Evolutionary conservation across 2,329 filamentous ascomycete species (phyloP).

Genomic region (Exserohilum rostratum): DNA sequence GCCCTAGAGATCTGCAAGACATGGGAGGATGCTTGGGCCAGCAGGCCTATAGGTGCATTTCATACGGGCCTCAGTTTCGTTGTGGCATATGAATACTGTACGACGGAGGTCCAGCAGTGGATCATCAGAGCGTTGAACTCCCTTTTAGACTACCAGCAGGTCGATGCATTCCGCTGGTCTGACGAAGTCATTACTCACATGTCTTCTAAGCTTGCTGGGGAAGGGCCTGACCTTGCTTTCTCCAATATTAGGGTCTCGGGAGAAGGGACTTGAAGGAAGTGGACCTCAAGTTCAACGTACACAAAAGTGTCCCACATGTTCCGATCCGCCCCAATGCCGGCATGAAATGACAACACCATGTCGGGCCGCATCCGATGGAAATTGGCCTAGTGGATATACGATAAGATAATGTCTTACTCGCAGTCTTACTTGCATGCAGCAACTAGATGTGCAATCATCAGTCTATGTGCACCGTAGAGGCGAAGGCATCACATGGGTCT

Average conservation of each 20-base stretch:
- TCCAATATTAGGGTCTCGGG: conserved; percentile 21
- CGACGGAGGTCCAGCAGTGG: conserved; percentile 32
- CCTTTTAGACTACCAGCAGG: conserved; percentile 34
- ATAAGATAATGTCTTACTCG: conserved; percentile 5
- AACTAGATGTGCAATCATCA: conserved; percentile 1
- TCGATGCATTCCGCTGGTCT: conserved; percentile 39
- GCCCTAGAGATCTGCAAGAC: conserved; percentile 44
- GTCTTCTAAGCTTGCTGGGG: conserved; percentile 36
- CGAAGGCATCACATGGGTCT: conserved; percentile 4
- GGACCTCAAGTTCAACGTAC: background rate
- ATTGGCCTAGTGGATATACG: background rate
- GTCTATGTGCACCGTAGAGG: conserved; percentile 1
- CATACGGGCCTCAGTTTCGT: conserved; percentile 42
- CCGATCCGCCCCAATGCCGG: background rate
- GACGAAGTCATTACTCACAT: conserved; percentile 34
- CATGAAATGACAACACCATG: background rate
- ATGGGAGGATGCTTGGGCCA: conserved; percentile 44
- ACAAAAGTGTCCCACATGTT: background rate
- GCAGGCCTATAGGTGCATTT: conserved; percentile 40
- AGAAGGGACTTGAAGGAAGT: conserved; percentile 11
- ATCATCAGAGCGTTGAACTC: conserved; percentile 36
- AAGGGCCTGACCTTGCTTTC: conserved; percentile 30
- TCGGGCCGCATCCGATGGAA: background rate
- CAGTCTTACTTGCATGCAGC: conserved; percentile 10
- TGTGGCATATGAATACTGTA: conserved; percentile 41